Percentiles rank a stretch among this genome's conserved stretches.
These are phyloP conservation scores for Rhodotorula sp. DNA, from an alignment of 1,284 basidiomycete genomes.

Conservation along the genomic window DNA sequence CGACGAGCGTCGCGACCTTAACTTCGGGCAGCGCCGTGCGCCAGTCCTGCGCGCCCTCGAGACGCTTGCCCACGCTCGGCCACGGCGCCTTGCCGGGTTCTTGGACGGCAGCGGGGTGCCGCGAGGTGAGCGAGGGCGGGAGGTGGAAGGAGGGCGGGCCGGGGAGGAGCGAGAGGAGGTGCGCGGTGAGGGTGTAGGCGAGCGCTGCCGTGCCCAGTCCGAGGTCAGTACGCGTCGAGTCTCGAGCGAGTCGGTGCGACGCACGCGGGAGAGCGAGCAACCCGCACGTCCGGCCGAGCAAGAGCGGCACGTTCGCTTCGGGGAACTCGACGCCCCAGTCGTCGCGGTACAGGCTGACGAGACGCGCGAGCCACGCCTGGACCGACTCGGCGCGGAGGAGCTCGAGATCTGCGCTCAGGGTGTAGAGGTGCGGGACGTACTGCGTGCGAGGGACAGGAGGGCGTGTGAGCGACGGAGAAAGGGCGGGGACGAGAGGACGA, in stretches of 20 bases:
- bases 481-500: too few species aligned
- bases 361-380: constrained; percentile 11
- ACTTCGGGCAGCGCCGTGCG: constrained; percentile 29
- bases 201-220: constrained; percentile 21
- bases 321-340: constrained; percentile 38
- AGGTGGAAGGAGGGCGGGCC: constrained; percentile 18
- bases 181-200: constrained; percentile 12
- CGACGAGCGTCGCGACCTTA: constrained; percentile 23
- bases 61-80: neutral
- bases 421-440: constrained; percentile 13
- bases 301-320: constrained; percentile 22
- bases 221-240: too few species aligned
- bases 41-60: constrained; percentile 24
- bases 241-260: neutral
- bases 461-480: neutral
- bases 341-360: constrained; percentile 31
- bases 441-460: neutral
- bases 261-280: constrained; percentile 27
- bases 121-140: constrained; percentile 1
- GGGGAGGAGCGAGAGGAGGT: constrained; percentile 26
- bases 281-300: constrained; percentile 20
- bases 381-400: neutral
- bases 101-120: neutral
- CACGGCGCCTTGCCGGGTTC: neutral
- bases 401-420: neutral